phyloP scores from a whole-genome alignment of 1,284 basidiomycete species.

The Singerocomus inundabilis region DNA sequence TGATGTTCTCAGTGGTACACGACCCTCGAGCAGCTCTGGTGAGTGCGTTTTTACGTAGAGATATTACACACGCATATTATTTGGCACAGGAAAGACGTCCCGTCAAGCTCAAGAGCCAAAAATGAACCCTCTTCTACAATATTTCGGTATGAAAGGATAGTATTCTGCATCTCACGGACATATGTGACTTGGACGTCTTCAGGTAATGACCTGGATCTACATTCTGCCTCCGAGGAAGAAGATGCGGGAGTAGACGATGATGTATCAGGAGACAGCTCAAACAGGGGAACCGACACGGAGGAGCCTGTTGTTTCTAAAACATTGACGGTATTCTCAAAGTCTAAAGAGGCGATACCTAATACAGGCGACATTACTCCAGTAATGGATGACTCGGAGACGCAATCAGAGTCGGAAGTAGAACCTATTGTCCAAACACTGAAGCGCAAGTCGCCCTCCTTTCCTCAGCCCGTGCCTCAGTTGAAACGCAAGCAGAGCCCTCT shows the following conservation, averaged over 20 bases:
- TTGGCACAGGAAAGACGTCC: not conserved
- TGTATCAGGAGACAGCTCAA: slow-evolving; percentile 20
- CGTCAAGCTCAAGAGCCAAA: slow-evolving; percentile 3
- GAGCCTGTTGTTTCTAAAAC: slow-evolving; percentile 29
- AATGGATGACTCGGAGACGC: slow-evolving; percentile 41
- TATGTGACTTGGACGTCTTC: slow-evolving; percentile 1
- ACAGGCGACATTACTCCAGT: not conserved
- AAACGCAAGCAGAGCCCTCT: slow-evolving; percentile 21
- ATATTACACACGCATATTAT: not conserved
- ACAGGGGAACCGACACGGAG: slow-evolving; percentile 20
- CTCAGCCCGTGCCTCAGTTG: slow-evolving; percentile 2
- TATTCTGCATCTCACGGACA: not conserved
- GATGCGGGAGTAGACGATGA: slow-evolving; percentile 35
- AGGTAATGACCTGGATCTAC: slow-evolving; percentile 41
- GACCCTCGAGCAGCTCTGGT: slow-evolving; percentile 14
- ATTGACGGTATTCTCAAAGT: slow-evolving; percentile 16
- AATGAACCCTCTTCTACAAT: slow-evolving; percentile 31
- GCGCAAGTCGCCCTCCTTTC: slow-evolving; percentile 24
- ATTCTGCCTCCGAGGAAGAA: slow-evolving; percentile 48
- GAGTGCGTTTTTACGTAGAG: not conserved
- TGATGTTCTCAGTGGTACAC: slow-evolving; percentile 1
- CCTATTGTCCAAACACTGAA: slow-evolving; percentile 16
- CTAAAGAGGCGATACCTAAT: slow-evolving; percentile 5
- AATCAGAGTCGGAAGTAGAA: slow-evolving; percentile 40
- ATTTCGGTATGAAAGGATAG: slow-evolving; percentile 26